Percentiles rank a stretch among this genome's conserved stretches.
phyloP scores from a whole-genome alignment of 805 yeast species.

The Starmerella sirachaensis region DNA sequence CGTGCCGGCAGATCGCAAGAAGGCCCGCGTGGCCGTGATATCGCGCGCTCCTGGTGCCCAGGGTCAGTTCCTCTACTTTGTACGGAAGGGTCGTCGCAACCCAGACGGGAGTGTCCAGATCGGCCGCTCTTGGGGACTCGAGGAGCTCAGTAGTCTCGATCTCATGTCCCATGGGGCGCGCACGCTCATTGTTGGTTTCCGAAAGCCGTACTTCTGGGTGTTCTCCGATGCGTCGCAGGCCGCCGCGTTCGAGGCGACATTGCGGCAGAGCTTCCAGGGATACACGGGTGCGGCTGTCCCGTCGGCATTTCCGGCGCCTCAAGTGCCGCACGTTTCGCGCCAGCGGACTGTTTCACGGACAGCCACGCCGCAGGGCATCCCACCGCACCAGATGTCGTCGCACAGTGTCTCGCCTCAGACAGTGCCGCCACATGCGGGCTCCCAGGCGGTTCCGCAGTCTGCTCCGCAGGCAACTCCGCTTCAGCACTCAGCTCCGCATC shows the following conservation, averaged over 20 bases:
- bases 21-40: constrained; percentile 20
- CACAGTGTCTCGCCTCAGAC: neutral
- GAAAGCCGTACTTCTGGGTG: constrained; percentile 78
- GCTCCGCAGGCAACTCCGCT: constrained; percentile 1
- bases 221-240: constrained; percentile 47
- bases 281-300: constrained; percentile 25
- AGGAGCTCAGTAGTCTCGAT: constrained; percentile 49
- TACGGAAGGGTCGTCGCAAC: constrained; percentile 80
- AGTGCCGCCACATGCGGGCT: neutral
- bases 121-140: constrained; percentile 85
- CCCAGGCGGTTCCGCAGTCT: constrained; percentile 1
- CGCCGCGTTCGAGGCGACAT: constrained; percentile 42
- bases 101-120: constrained; percentile 66
- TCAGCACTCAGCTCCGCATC: constrained; percentile 1
- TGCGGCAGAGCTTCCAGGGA: constrained; percentile 40
- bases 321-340: constrained; percentile 10
- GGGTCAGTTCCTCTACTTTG: constrained; percentile 32
- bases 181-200: constrained; percentile 43
- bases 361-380: constrained; percentile 1
- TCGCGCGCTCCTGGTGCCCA: constrained; percentile 4
- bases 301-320: constrained; percentile 7
- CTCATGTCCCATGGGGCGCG: constrained; percentile 32
- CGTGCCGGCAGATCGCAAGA: constrained; percentile 4
- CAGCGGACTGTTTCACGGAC: constrained; percentile 8
- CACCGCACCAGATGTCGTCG: neutral